Conservation (phyloP, 2,329 filamentous ascomycete species). For the Hypoxylon sp. region DNA sequence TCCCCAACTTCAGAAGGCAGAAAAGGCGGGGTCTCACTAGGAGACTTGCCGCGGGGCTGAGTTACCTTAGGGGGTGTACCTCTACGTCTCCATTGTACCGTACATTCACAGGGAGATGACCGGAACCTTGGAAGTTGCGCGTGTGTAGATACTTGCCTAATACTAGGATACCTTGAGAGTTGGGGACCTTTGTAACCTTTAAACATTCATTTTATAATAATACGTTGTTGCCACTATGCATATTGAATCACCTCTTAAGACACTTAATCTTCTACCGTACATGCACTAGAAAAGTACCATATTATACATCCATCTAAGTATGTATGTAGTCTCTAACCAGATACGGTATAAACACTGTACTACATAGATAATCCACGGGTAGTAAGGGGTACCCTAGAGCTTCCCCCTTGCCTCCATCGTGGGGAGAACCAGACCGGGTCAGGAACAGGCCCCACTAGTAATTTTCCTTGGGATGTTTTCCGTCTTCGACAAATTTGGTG, state of each 20-base stretch:
- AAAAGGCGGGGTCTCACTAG: slow-evolving; percentile 35
- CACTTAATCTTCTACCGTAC: background rate
- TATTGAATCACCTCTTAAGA: background rate
- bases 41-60: slow-evolving; percentile 21
- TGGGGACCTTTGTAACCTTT: background rate
- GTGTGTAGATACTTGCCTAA: background rate
- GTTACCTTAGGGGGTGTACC: too few relatives aligned
- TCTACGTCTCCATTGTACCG: too few relatives aligned
- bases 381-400: background rate
- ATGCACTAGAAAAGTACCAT: background rate
- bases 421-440: slow-evolving; percentile 28
- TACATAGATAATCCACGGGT: background rate
- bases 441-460: slow-evolving; percentile 34
- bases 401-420: slow-evolving; percentile 29
- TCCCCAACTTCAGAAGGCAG: slow-evolving; percentile 29
- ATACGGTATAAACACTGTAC: slow-evolving; percentile 17
- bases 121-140: background rate
- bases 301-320: background rate
- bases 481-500: slow-evolving; percentile 24
- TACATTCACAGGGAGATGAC: background rate
- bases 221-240: background rate
- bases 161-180: background rate
- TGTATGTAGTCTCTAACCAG: too few relatives aligned
- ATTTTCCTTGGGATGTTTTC: slow-evolving; percentile 17
- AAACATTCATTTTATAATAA: background rate